Evolutionary conservation across 164 flowering plant species (phyloP), one percentile per base, ranked within the genome.

Genomic region (Sextonia rubra): DNA sequence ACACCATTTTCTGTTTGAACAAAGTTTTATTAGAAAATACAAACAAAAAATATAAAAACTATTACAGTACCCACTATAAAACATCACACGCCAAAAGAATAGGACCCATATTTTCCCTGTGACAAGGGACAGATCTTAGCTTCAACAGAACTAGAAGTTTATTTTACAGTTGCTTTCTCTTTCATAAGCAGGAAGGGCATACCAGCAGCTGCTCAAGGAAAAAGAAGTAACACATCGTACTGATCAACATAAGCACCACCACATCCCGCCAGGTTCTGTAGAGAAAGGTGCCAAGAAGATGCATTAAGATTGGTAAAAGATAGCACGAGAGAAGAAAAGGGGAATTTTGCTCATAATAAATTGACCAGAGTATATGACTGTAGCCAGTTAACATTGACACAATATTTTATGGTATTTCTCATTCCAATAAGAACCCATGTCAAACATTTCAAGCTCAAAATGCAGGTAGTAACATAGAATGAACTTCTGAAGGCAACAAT

Each of bases 121-220:
- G 20, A 52, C 20, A 14, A 52, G n/a, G 58, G 58, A 3, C 58
- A 17, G 20, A 18, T 17, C 58, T 52, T 52, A 18, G 17, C 58
- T 52, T 52, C 58, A 32, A 32, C 44, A 52, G 18, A 52, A 17
- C 58, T 52, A 18, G 58, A 52, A 52, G 58, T 52, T 52, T 52
- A 3, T 52, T 52, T 52, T 12, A 22, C 9, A 69, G 30, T 12
- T 48, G 7, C 2, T 47, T 68, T 25, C 58, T 49, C 17, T 52
- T 47, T 24, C 44, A 48, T 26, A 56, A 55, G 4, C n/a, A 49
- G 75, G 44, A 67, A 61, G 22, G 60, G 15, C 90, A 66, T 87
- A 94, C 98, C 94, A 94, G 84, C 58, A 94, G 85, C 84, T 94
- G 98, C 90, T 92, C 98, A 61, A 94, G 87, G 86, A 92, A 89